Evolutionary conservation across 768 basidiomycete species (phyloP).

Genomic region (Roridomyces roridus): DNA sequence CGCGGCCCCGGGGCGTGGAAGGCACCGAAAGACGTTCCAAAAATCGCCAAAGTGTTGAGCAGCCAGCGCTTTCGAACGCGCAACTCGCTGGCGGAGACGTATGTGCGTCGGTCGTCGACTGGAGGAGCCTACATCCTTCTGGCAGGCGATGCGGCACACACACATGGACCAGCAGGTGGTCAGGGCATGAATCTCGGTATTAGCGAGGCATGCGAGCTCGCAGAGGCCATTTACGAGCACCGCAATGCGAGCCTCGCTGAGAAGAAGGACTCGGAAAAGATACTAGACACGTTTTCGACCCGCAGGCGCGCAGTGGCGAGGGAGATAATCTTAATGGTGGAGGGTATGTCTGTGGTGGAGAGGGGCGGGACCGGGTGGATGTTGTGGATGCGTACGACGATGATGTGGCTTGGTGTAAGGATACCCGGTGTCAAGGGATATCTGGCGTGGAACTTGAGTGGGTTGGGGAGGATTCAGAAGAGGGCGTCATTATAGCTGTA

Average conservation of each 20-base stretch:
- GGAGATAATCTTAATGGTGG: constrained; percentile 40
- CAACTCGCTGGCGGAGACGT: constrained; percentile 40
- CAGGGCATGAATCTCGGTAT: constrained; percentile 57
- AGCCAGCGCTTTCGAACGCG: constrained; percentile 45
- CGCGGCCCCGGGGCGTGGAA: constrained; percentile 9
- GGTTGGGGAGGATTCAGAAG: constrained; percentile 26
- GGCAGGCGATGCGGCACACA: constrained; percentile 48
- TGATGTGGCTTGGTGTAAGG: constrained; percentile 3
- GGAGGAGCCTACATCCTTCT: constrained; percentile 25
- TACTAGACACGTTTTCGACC: constrained; percentile 34
- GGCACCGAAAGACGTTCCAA: background rate
- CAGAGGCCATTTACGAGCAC: constrained; percentile 38
- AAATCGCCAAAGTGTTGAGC: constrained; percentile 36
- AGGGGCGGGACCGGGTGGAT: constrained; percentile 16
- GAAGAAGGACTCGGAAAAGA: background rate
- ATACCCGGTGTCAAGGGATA: constrained; percentile 25
- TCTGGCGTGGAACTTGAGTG: constrained; percentile 38
- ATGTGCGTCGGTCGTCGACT: constrained; percentile 3
- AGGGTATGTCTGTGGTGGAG: constrained; percentile 28
- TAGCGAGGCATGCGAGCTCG: constrained; percentile 46
- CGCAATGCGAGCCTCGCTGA: background rate
- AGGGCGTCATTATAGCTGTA: background rate
- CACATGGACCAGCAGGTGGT: constrained; percentile 40
- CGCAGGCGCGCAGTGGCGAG: constrained; percentile 37
- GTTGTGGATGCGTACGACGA: constrained; percentile 5